A percentile compares a stretch with the other conserved stretches of the same genome.
These are phyloP conservation scores for Hygrophila difformis DNA, from an alignment of 257 asterid genomes.

Conservation along the genomic window DNA sequence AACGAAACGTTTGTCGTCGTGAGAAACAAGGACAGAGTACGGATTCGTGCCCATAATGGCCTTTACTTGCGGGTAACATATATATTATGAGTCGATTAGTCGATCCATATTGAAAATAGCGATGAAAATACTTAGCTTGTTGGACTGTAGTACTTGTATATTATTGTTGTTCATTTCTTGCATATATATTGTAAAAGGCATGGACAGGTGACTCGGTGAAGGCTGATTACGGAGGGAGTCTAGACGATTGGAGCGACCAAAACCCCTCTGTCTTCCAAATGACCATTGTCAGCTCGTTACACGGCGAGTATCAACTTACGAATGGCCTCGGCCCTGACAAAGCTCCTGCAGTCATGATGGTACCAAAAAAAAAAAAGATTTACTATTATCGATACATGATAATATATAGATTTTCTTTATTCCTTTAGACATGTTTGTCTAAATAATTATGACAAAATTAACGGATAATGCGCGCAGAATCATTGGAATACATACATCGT, in stretches of 20 bases:
- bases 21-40: conserved; percentile 16
- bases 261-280: conserved; percentile 10
- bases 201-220: conserved; percentile 5
- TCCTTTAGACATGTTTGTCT: too few relatives aligned
- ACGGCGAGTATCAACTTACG: conserved; percentile 14
- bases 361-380: not conserved
- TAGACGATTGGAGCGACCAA: conserved; percentile 13
- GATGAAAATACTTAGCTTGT: too few relatives aligned
- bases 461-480: not conserved
- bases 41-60: conserved; percentile 22
- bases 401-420: too few relatives aligned
- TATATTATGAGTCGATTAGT: too few relatives aligned
- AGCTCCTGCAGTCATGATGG: conserved; percentile 11
- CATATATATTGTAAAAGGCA: too few relatives aligned
- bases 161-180: too few relatives aligned
- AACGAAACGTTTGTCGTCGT: conserved; percentile 22
- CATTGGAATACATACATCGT: conserved; percentile 12
- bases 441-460: too few relatives aligned
- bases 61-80: too few relatives aligned
- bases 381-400: too few relatives aligned
- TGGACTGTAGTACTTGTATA: too few relatives aligned
- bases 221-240: conserved; percentile 16
- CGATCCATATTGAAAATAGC: too few relatives aligned
- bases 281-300: not conserved
- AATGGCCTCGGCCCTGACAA: conserved; percentile 14